Evolutionary conservation across 1,139 yeast species (phyloP).

Genomic region (Scheffersomyces quercinus): DNA sequence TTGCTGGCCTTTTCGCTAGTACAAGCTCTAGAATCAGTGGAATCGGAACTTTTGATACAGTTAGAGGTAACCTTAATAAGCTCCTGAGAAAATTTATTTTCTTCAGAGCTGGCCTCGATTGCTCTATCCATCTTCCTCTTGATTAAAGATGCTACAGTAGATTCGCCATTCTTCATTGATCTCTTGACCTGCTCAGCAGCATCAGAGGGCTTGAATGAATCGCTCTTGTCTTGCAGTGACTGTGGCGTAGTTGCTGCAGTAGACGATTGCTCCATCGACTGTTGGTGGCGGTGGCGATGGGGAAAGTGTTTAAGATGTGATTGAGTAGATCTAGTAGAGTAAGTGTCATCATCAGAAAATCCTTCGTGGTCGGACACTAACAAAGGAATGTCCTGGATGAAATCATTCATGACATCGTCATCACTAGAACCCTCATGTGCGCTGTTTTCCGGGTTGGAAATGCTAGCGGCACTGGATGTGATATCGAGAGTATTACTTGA

Average conservation of each 20-base stretch:
- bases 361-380: conserved; percentile 33
- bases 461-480: conserved; percentile 1
- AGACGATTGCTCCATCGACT: not conserved
- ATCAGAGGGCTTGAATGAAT: conserved; percentile 4
- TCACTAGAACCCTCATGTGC: conserved; percentile 1
- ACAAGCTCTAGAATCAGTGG: not conserved
- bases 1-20: not conserved
- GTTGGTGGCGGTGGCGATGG: not conserved
- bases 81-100: not conserved
- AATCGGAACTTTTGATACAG: not conserved
- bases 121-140: not conserved
- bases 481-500: conserved; percentile 6
- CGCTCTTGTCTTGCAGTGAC: not conserved
- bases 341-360: conserved; percentile 27
- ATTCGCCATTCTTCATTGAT: conserved; percentile 11
- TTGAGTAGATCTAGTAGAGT: conserved; percentile 3
- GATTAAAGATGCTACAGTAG: not conserved
- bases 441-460: conserved; percentile 4
- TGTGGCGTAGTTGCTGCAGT: not conserved
- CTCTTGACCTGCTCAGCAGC: conserved; percentile 19
- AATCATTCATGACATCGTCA: conserved; percentile 9
- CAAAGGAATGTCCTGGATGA: conserved; percentile 26
- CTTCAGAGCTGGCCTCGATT: not conserved
- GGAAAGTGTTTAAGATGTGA: not conserved
- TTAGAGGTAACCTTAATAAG: not conserved